Base-by-base conservation (phyloP, 768 basidiomycete genomes). In the Leccinum subtestaceum region DNA sequence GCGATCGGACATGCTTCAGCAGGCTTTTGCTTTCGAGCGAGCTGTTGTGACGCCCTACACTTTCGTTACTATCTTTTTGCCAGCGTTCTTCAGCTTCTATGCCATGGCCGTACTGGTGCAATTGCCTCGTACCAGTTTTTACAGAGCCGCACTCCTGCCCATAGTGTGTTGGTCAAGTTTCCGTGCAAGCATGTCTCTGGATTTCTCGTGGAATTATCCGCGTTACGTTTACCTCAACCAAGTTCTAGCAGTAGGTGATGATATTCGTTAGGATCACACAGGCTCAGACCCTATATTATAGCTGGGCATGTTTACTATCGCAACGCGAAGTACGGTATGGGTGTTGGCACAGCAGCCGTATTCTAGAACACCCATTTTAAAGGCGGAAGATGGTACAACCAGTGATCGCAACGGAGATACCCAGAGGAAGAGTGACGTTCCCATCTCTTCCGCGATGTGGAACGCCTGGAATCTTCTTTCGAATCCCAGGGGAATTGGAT, bases 81-180 rank as follows among this genome's bases (percentile, higher is more conserved):
- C 81, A 1, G 69, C 77, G 12, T 21, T 81, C 1, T 55, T 80
- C 23, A 73, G 73, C 58, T 84, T 81, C 69, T 84, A 81, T 73
- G 69, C 65, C 11, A 80, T 81, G 55, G 84, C 84, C 12, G 67
- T 83, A 32, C 76, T 87, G 52, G 81, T 85, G 5, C 73, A 82
- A 40, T 66, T 79, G 15, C 80, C 80, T 0, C 70, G 69, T 32
- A 83, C 84, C 1, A 69, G 72, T 51, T 50, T 71, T 3, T 67
- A 80, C 57, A 80, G 83, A 49, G 58, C 77, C 34, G 79, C 80
- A 12, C 60, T 85, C 36, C 74, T 86, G 27, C 83, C 84, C 3
- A 59, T 81, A 12, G 77, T 81, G 4, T 66, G 81, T 29, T 81
- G 77, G 73, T 57, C 70, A 9, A 67, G 78, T 17, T 80, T 78